Evolutionary conservation across 805 yeast genomes (phyloP).

Genomic region (Yamadazyma nakazawae): DNA sequence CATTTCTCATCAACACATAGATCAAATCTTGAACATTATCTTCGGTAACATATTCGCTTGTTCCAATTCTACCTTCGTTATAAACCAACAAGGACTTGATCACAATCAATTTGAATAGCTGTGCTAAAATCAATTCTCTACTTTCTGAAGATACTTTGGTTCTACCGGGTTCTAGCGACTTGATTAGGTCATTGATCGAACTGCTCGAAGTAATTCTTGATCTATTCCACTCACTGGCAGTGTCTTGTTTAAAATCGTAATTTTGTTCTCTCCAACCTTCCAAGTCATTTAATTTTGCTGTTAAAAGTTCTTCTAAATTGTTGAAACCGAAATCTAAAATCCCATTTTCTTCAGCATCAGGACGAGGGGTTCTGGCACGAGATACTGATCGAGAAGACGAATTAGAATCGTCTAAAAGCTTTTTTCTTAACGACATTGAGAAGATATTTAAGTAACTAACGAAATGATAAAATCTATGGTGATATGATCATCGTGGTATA

Average conservation of each 20-base stretch:
- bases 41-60: slow-evolving; percentile 36
- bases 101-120: slow-evolving; percentile 46
- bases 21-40: slow-evolving; percentile 32
- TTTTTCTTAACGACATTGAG: slow-evolving; percentile 2
- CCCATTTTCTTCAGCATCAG: slow-evolving; percentile 36
- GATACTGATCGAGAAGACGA: slow-evolving; percentile 32
- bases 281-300: slow-evolving; percentile 28
- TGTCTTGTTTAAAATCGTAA: slow-evolving; percentile 24
- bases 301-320: slow-evolving; percentile 33
- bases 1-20: slow-evolving; percentile 27
- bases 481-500: background rate
- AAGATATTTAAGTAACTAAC: background rate
- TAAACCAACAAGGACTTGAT: slow-evolving; percentile 36
- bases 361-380: slow-evolving; percentile 34
- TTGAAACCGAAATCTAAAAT: slow-evolving; percentile 31
- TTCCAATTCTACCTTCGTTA: slow-evolving; percentile 36
- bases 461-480: background rate
- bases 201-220: slow-evolving; percentile 35
- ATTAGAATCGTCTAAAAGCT: slow-evolving; percentile 18
- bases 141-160: slow-evolving; percentile 45
- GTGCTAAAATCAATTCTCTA: slow-evolving; percentile 49
- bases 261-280: slow-evolving; percentile 17
- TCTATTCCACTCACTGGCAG: slow-evolving; percentile 30
- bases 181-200: slow-evolving; percentile 44
- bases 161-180: slow-evolving; percentile 39